Base-by-base conservation (phyloP, 1,284 basidiomycete species). In the Lentinula novae-zelandiae region DNA sequence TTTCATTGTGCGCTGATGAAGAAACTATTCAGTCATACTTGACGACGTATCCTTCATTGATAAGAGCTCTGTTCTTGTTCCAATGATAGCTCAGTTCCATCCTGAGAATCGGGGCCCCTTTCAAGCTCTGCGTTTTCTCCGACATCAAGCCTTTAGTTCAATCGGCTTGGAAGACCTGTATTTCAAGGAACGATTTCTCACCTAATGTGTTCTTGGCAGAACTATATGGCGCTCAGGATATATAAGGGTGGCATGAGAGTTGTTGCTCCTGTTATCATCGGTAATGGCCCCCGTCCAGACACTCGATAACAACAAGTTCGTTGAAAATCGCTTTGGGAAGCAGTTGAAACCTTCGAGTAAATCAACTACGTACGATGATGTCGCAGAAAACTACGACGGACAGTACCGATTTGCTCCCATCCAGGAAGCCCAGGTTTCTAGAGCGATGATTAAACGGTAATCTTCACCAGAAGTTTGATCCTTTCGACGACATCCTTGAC, bases 391-490 rank as follows among this genome's bases (percentile, higher is more conserved):
- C 69, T 86, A 84, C 63, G 73, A 80, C 36, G 86, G 86, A 48
- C 72, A 81, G 62, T 90, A 90, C 74, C 79, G 77, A 48, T 90
- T 90, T 65, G 88, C 87, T 4, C 87, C 87, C 3, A 89, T 90
- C 64, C 81, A 88, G 70, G 90, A 92, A 74, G 84, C 88, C 4
- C 83, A 90, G 66, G 89, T 92, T 4, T 86, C 88, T 34, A 78
- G 89, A 46, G 90, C 89, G 50, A 92, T 92, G 90, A 90, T 90
- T 68, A 88, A 85, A 73, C 75, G 89, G 83, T 89, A 65, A 48
- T 13, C 22, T 52, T 10, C 36, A 15, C 17, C 44, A 9, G 3
- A 34, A 9, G 2, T 40, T 36, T 53, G 12, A 60, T 48, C 55
- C 20, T 31, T 12, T 27, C 52, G 20, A 40, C 8, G 39, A n/a